Conservation (phyloP, 306 rosid species). For the Cicer judaicum region DNA sequence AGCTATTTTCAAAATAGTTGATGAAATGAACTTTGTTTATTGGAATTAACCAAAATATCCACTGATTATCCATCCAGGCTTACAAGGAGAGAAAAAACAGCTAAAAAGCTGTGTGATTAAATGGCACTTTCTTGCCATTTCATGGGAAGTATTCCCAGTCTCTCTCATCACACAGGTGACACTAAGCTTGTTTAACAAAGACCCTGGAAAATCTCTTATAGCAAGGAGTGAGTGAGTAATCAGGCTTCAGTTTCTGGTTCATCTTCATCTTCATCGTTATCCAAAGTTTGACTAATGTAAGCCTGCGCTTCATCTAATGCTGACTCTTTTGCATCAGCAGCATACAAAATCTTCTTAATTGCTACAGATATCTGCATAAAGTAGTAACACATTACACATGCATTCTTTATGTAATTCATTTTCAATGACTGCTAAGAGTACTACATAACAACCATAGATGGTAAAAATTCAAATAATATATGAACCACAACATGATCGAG, state of each 20-base stretch:
- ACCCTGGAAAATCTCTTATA: slow-evolving; percentile 36
- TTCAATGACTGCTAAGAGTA: background rate
- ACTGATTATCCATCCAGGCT: slow-evolving; percentile 42
- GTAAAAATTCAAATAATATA: background rate
- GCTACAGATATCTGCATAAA: slow-evolving; percentile 77
- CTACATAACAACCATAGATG: background rate
- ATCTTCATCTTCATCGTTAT: slow-evolving; percentile 43
- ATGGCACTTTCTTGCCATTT: slow-evolving; percentile 42
- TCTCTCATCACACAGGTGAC: slow-evolving; percentile 24
- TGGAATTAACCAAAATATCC: slow-evolving; percentile 40
- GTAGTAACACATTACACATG: background rate
- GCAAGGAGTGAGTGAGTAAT: slow-evolving; percentile 43
- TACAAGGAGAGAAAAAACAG: slow-evolving; percentile 39
- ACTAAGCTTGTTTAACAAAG: slow-evolving; percentile 34
- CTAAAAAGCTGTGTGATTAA: slow-evolving; percentile 44
- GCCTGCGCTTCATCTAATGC: slow-evolving; percentile 90
- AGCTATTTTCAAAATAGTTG: slow-evolving; percentile 22
- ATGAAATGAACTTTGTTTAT: slow-evolving; percentile 27
- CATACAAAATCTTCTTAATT: slow-evolving; percentile 86
- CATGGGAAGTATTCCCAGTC: slow-evolving; percentile 41
- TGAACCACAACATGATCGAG: background rate
- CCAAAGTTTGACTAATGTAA: slow-evolving; percentile 53
- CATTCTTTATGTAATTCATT: background rate
- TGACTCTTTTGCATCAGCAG: slow-evolving; percentile 86
- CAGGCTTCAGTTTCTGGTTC: slow-evolving; percentile 50